Evolutionary conservation across 495 filamentous ascomycete genomes (phyloP).

Genomic region (Penicillium waksmanii): DNA sequence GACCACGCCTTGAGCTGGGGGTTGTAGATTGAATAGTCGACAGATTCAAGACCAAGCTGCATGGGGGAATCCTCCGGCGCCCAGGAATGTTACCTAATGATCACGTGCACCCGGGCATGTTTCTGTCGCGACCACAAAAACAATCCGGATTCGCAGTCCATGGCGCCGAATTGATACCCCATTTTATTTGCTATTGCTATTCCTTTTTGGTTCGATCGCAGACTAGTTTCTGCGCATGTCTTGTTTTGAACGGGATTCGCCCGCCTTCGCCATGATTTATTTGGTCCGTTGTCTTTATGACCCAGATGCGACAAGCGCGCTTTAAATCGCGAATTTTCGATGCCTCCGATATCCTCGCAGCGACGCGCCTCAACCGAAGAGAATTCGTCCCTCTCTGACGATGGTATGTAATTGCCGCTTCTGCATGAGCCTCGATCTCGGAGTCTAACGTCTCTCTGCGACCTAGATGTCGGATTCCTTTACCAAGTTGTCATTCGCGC

Average conservation of each 20-base stretch:
- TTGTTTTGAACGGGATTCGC: slow-evolving; percentile 7
- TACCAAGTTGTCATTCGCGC: slow-evolving; percentile 75
- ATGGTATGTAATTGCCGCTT: slow-evolving; percentile 50
- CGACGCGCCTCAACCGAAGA: slow-evolving; percentile 54
- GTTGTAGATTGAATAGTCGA: not conserved
- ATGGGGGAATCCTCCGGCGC: not conserved
- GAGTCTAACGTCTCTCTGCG: slow-evolving; percentile 15
- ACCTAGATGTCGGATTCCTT: slow-evolving; percentile 74
- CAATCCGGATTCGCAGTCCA: slow-evolving; percentile 22
- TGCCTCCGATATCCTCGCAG: slow-evolving; percentile 59
- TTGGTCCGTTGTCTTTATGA: slow-evolving; percentile 53
- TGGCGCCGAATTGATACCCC: not conserved
- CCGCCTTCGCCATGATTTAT: slow-evolving; percentile 48
- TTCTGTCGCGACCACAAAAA: slow-evolving; percentile 38
- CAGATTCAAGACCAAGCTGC: not conserved
- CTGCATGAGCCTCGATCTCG: not conserved
- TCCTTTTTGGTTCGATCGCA: slow-evolving; percentile 18
- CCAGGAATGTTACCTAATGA: slow-evolving; percentile 28
- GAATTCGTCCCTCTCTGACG: slow-evolving; percentile 60
- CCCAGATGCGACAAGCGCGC: slow-evolving; percentile 55
- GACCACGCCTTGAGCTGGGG: not conserved
- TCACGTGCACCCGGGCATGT: slow-evolving; percentile 31
- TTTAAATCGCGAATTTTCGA: slow-evolving; percentile 59
- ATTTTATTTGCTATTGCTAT: slow-evolving; percentile 7
- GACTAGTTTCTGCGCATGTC: slow-evolving; percentile 25